These are phyloP conservation scores for Podospora conica DNA, from an alignment of 495 filamentous ascomycete species.

Conservation along the genomic window DNA sequence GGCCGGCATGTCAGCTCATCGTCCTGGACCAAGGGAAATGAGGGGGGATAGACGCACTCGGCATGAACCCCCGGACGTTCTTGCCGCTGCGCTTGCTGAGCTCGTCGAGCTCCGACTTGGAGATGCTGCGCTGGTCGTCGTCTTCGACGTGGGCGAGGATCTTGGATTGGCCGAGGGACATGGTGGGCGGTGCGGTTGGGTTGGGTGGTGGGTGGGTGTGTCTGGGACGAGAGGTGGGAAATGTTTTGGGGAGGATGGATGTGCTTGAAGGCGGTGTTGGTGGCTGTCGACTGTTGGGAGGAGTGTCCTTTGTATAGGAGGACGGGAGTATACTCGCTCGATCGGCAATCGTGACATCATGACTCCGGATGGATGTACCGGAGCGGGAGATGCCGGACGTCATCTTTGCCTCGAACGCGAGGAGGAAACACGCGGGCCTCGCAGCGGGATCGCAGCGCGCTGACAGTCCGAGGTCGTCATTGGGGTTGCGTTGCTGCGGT, in stretches of 20 bases:
- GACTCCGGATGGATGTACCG: background rate
- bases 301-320: background rate
- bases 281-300: too few relatives aligned
- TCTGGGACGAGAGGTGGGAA: background rate
- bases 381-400: background rate
- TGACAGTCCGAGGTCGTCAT: background rate
- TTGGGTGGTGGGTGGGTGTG: background rate
- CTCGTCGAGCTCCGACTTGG: conserved; percentile 15
- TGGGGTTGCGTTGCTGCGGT: background rate
- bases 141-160: conserved; percentile 19
- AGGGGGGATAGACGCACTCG: conserved; percentile 10
- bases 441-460: background rate
- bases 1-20: background rate
- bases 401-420: background rate
- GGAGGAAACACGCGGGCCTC: background rate
- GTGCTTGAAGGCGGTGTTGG: too few relatives aligned
- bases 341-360: background rate
- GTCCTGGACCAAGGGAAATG: background rate
- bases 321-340: background rate
- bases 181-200: background rate
- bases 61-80: conserved; percentile 22
- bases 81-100: conserved; percentile 13
- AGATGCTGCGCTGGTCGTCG: conserved; percentile 18
- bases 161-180: conserved; percentile 14
- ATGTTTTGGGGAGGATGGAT: background rate